Base-by-base conservation (phyloP, 129 eudicot genomes). In the Ambrosia artemisiifolia region DNA sequence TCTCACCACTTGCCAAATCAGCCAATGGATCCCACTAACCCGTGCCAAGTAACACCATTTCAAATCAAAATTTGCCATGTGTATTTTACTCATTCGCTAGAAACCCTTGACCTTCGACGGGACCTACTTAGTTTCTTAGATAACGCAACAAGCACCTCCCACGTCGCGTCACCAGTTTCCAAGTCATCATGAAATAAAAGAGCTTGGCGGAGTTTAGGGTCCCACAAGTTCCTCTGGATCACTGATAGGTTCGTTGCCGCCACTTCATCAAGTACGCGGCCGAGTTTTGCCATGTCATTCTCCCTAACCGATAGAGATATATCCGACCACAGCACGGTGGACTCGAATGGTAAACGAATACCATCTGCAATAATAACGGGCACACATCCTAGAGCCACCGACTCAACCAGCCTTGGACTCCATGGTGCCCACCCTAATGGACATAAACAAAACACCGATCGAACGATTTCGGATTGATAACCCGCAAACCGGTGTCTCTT, bases 391-490 rank as follows among this genome's bases (percentile, higher is more conserved):
- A 94, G 20, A 0, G 87, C 97, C 1, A 90, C 99, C 2, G 99
- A 86, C 57, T 94, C 99, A 0, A 94, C 96, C 0, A 94, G 65
- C 55, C 97, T 74, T 0, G 99, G 99, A 62, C 99, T 94, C 99
- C 99, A 94, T 1, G 99, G 99, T 62, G 99, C 99, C 99, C 97
- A 94, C 42, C 99, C 99, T 38, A 90, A 55, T 0, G 99, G 99
- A 70, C 97, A 90, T 40, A 94, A 75, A 54, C 97, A 94, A 30
- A 94, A 94, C 13, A 76, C 88, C 1, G 99, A 86, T 1, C 96
- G 85, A 0, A 75, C 89, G 1, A 94, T 94, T 32, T 94, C 97
- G 16, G 89, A 88, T 57, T 88, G 97, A 73, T 90, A 94, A 32
- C 96, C 98, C 44, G 88, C 70, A 28, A 82, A 93, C 11, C 95